Percentiles rank a stretch among this genome's conserved stretches.
Conservation (phyloP, 176 grass and related monocot species). For the Canna indica region DNA sequence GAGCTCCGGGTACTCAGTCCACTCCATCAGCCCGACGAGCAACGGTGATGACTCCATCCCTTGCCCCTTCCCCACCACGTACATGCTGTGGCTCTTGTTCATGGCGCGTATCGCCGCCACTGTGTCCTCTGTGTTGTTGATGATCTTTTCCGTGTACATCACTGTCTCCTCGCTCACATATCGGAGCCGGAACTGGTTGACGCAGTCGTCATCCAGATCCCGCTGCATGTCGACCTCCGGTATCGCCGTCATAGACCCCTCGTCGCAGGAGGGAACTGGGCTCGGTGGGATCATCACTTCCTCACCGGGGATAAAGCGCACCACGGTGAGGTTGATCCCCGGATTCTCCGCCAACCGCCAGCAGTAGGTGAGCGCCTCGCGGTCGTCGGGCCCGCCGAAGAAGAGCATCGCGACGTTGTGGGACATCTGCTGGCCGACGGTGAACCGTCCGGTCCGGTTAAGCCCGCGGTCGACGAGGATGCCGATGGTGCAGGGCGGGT, state of each 20-base stretch:
- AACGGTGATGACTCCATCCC: conserved; percentile 3
- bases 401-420: conserved; percentile 32
- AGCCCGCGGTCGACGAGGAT: conserved; percentile 73
- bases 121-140: conserved; percentile 7
- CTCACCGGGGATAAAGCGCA: conserved; percentile 2
- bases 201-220: conserved; percentile 6
- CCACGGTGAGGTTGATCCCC: background rate
- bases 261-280: background rate
- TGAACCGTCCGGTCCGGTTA: conserved; percentile 29
- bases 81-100: background rate
- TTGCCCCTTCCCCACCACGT: conserved; percentile 14
- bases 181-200: conserved; percentile 5
- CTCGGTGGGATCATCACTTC: background rate
- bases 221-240: background rate
- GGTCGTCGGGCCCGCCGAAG: conserved; percentile 22
- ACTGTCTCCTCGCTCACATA: background rate
- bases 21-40: conserved; percentile 1
- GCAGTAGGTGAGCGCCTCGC: conserved; percentile 15
- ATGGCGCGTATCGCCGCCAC: background rate
- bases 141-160: conserved; percentile 8
- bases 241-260: background rate
- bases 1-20: conserved; percentile 18
- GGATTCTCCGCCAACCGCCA: conserved; percentile 12
- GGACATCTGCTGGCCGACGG: conserved; percentile 8
- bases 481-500: conserved; percentile 55